Base-by-base conservation (phyloP, 2,329 filamentous ascomycete genomes). In the Cordyceps cicadae region DNA sequence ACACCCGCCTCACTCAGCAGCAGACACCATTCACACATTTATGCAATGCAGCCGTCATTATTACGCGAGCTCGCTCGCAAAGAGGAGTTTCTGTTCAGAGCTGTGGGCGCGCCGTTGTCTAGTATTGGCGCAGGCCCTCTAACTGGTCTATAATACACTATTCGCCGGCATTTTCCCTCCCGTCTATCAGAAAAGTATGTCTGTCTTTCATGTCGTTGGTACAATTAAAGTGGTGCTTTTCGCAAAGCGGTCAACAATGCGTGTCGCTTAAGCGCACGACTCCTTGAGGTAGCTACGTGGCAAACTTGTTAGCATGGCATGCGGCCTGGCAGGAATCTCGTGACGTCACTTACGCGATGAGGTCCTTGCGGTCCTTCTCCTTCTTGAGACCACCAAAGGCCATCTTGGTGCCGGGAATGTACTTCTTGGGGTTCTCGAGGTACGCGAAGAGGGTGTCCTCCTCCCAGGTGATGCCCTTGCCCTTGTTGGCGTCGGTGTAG, bases 341-440 rank as follows among this genome's bases (percentile, higher is more conserved):
- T 49, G 48, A 37, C 19, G 45, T 56, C 45, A 85, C 88, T 72
- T 89, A 93, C 88, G 91, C 92, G 86, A 99, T 96, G 72, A 99
- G 84, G 80, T 99, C 93, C 78, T 97, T 96, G 78, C 94, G 87
- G 83, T 97, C 94, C 90, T 97, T 97, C 75, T 87, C 86, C 90
- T 99, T 99, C 92, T 99, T 99, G 75, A 99, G 86, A 78, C 94
- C 94, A 81, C 94, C 94, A 76, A 97, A 99, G 72, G 94, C 94
- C 94, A 99, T 99, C 91, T 97, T 99, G 82, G 94, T 99, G 70
- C 94, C 94, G 70, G 94, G 94, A 68, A 99, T 97, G 87, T 92
- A 99, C 86, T 97, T 97, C 89, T 99, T 99, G 81, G 94, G 94
- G 89, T 97, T 97, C 87, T 99, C 94, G 73, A 99, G 92, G 87